A percentile compares a stretch with the other conserved stretches of the same genome.
phyloP scores from a whole-genome alignment of 1,139 yeast species.

The Kurtzmaniella quercitrusa region DNA sequence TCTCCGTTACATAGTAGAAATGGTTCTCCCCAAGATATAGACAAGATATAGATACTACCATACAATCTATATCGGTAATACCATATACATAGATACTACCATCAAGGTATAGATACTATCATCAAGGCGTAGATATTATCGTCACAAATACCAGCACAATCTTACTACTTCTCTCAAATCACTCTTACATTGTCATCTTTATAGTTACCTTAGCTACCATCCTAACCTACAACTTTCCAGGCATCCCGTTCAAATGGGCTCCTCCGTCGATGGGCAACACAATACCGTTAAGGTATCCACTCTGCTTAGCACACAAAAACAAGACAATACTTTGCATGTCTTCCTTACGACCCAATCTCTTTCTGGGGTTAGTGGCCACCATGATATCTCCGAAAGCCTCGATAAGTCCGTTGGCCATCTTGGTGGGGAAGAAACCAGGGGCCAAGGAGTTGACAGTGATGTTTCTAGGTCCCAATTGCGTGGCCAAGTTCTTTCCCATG shows the following conservation, averaged over 20 bases:
- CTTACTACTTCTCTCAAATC: too few species aligned
- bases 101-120: too few species aligned
- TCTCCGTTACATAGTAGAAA: too few species aligned
- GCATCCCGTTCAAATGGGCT: slow-evolving; percentile 25
- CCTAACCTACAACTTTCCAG: slow-evolving; percentile 17
- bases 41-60: too few species aligned
- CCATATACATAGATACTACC: too few species aligned
- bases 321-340: slow-evolving; percentile 60
- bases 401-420: slow-evolving; percentile 69
- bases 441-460: slow-evolving; percentile 67
- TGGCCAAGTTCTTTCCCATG: slow-evolving; percentile 59
- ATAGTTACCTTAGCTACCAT: too few species aligned
- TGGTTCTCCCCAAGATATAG: too few species aligned
- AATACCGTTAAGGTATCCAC: slow-evolving; percentile 65
- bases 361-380: slow-evolving; percentile 53
- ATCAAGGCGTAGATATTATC: too few species aligned
- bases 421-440: slow-evolving; percentile 77
- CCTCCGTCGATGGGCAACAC: slow-evolving; percentile 80
- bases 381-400: slow-evolving; percentile 50
- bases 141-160: too few species aligned
- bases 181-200: too few species aligned
- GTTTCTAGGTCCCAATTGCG: slow-evolving; percentile 62
- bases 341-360: slow-evolving; percentile 58
- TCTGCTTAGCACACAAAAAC: slow-evolving; percentile 56
- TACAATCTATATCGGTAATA: too few species aligned